Evolutionary conservation across 2,329 filamentous ascomycete species (phyloP), one percentile per base, ranked within the genome.

Genomic region (Aspergillus sp.): DNA sequence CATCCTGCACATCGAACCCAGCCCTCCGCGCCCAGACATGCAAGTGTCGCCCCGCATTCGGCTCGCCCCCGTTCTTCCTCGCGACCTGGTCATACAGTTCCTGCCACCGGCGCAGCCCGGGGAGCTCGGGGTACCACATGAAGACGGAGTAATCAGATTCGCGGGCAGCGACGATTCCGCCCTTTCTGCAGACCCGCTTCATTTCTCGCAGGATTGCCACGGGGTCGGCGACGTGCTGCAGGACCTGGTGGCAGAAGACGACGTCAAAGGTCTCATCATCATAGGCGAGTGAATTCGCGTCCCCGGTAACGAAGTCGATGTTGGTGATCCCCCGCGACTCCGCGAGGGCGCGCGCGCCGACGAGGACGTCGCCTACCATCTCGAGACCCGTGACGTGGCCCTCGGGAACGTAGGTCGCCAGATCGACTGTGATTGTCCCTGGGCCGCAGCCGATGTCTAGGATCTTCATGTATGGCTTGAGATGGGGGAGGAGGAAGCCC

Each of bases 201-300:
- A 88, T 85, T 65, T 86, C 83, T n/a, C 74, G 74, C 55, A 88
- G 72, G 0, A 83, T 82, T 2, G 73, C 70, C 0, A 84, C 71
- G 0, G 85, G 85, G 57, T 84, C 77, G 11, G 76, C 68, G 6
- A 89, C 74, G 68, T 89, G 86, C 61, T 83, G 81, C 6, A 89
- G 75, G 0, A 88, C 82, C 67, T 88, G 85, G 66, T 87, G 84
- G 9, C 81, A 82, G 67, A 86, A 83, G 3, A 88, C 85, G 5
- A 89, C 69, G 64, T 89, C 87, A 63, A 89, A 89, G 1, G 74
- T 72, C 28, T 76, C 74, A 48, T 87, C 81, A 2, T 60, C 53
- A 50, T 75, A 77, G 1, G 69, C 62, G 0, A 83, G 75, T 1
- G 72, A 62, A 59, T 81, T 79, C 13, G 81, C 82, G 73, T 80